Conservation (phyloP, 805 yeast genomes). For the Soucietia sequanensis region DNA sequence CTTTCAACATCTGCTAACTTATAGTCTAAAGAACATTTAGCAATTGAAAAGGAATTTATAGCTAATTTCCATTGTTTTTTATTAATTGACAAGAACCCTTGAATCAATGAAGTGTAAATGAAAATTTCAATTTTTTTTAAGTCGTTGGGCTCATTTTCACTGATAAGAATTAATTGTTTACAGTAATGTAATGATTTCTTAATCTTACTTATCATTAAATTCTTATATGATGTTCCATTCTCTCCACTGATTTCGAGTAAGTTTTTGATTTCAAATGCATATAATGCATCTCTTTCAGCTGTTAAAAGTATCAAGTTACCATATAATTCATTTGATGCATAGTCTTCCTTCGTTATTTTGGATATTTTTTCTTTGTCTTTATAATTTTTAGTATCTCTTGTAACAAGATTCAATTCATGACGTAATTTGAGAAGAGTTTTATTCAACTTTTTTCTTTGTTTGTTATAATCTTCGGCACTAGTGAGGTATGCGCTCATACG, state of each 20-base stretch:
- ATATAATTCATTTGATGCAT: conserved; percentile 47
- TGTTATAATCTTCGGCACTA: conserved; percentile 66
- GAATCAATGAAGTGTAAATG: conserved; percentile 45
- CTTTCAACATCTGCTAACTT: conserved; percentile 21
- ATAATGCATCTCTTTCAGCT: conserved; percentile 77
- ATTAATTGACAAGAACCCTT: conserved; percentile 51
- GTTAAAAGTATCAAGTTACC: conserved; percentile 61
- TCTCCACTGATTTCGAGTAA: conserved; percentile 53
- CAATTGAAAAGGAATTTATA: conserved; percentile 52
- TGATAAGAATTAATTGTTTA: conserved; percentile 41
- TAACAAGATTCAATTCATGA: conserved; percentile 58
- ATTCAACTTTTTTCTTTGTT: conserved; percentile 63
- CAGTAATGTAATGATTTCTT: conserved; percentile 57
- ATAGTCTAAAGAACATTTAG: conserved; percentile 60
- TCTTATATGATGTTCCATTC: conserved; percentile 43
- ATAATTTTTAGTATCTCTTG: conserved; percentile 67
- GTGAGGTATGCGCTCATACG: conserved; percentile 64
- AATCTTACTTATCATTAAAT: conserved; percentile 56
- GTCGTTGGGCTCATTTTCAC: conserved; percentile 36
- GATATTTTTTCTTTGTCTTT: conserved; percentile 46
- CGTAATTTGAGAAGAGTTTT: conserved; percentile 63
- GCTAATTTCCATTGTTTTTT: conserved; percentile 58
- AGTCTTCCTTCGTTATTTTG: conserved; percentile 47
- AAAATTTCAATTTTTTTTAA: conserved; percentile 27
- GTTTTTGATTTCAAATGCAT: conserved; percentile 61